Evolutionary conservation across 2,329 filamentous ascomycete species (phyloP).

Genomic region (Trichoderma sp.): DNA sequence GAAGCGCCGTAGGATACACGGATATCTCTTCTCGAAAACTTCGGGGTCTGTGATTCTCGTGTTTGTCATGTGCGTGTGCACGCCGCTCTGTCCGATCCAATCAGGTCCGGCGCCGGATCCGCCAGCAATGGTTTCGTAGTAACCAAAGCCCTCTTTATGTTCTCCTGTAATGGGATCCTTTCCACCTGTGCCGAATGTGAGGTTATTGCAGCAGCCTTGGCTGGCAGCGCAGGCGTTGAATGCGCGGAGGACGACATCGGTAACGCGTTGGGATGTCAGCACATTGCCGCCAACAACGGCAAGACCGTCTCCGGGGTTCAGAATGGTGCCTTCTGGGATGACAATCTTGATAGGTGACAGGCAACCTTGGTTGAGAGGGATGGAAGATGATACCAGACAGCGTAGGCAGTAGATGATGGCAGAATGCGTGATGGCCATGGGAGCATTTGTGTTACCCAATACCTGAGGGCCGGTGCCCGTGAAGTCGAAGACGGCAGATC

Average conservation of each 20-base stretch:
- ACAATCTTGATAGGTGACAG: constrained; percentile 73
- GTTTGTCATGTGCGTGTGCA: constrained; percentile 88
- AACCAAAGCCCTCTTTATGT: constrained; percentile 66
- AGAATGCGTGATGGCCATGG: constrained; percentile 37
- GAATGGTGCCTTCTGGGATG: constrained; percentile 71
- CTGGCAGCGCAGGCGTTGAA: constrained; percentile 77
- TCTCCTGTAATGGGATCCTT: constrained; percentile 59
- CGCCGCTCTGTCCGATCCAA: constrained; percentile 73
- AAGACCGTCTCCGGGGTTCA: constrained; percentile 73
- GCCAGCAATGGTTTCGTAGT: constrained; percentile 84
- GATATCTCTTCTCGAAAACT: constrained; percentile 75
- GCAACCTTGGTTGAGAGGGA: constrained; percentile 85
- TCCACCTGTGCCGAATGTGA: constrained; percentile 81
- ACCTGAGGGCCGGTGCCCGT: constrained; percentile 36
- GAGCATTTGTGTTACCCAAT: constrained; percentile 38
- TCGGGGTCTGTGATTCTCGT: constrained; percentile 81
- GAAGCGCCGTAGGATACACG: constrained; percentile 67
- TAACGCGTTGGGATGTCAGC: constrained; percentile 76
- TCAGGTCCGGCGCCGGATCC: constrained; percentile 71
- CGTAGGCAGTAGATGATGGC: constrained; percentile 86
- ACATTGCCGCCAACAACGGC: constrained; percentile 85
- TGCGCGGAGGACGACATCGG: constrained; percentile 78
- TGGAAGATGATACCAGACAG: constrained; percentile 77
- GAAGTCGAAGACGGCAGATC: constrained; percentile 69
- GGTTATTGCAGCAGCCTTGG: constrained; percentile 81